Base-by-base conservation (phyloP, 179 eudicot genomes). In the Patellifolia procumbens region DNA sequence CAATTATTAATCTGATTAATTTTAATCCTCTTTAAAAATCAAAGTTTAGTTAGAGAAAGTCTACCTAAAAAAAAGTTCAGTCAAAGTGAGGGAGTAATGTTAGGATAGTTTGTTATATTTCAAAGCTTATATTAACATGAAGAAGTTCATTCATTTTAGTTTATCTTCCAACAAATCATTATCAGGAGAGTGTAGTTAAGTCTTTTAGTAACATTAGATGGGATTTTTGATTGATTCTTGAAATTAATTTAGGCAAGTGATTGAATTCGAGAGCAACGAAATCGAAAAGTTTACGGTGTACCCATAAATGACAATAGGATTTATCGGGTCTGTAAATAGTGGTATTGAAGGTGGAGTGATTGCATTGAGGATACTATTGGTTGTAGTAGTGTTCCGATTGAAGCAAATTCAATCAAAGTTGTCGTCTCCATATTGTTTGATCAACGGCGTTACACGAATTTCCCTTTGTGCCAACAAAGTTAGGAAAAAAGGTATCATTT, bases 291-390 rank as follows among this genome's bases (percentile, higher is more conserved):
- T 66, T 5, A 29, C 60, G 63, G 81, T 80, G 81, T 73, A 53
- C 19, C 79, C 70, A 81, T 81, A 78, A 81, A 81, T 81, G 81
- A 81, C 84, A 74, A 81, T 74, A 74, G 73, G 76, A 28, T 77
- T 78, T 68, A 74, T 81, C 39, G 81, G 75, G 79, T 78, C 68
- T 52, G 81, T 76, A 60, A 42, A 77, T 67, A 81, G 73, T 59
- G 74, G 64, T 37, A 32, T 55, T 56, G 76, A 22, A 73, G 61
- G 74, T 42, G 73, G 79, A 37, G 79, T 76, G 58, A 76, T 80
- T 76, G 60, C 76, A 76, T 77, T 81, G 58, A 56, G 74, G 61
- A 58, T 66, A 20, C 19, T 78, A 71, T 60, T 22, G 20, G 63
- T 31, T 24, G 67, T 22, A 28, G 63, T 31, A 32, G 74, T 46